Percentiles rank a stretch among this genome's conserved stretches.
phyloP scores from a whole-genome alignment of 306 rosid species.

The Vigna hirtella region DNA sequence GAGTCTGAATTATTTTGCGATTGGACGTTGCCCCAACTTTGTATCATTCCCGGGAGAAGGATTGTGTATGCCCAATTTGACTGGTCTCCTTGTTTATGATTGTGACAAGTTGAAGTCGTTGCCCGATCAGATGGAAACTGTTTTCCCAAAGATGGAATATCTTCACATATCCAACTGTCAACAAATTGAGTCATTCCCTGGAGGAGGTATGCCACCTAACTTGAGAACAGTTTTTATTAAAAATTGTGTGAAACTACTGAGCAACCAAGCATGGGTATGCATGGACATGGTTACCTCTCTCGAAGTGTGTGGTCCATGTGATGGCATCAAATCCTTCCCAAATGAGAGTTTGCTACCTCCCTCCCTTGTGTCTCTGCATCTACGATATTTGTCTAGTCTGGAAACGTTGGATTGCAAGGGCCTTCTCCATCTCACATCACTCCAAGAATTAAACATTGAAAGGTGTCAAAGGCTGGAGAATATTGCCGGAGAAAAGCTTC shows the following conservation, averaged over 20 bases:
- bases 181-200: no score
- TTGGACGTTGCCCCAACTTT: background rate
- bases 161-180: no score
- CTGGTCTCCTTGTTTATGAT: background rate
- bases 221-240: background rate
- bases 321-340: no score
- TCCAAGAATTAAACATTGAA: rapidly evolving
- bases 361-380: no score
- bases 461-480: background rate
- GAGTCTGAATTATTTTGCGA: background rate
- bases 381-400: no score
- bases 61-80: background rate
- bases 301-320: rapidly evolving
- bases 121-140: background rate
- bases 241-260: background rate
- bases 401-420: background rate
- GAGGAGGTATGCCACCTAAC: background rate
- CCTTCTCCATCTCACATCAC: background rate
- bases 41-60: background rate
- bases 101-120: background rate
- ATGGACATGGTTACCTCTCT: background rate
- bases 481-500: background rate
- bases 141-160: background rate
- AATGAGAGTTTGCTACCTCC: background rate
- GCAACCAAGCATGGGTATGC: background rate